Base-by-base conservation (phyloP, 2,329 filamentous ascomycete species). In the Lasiodiplodia citricola region DNA sequence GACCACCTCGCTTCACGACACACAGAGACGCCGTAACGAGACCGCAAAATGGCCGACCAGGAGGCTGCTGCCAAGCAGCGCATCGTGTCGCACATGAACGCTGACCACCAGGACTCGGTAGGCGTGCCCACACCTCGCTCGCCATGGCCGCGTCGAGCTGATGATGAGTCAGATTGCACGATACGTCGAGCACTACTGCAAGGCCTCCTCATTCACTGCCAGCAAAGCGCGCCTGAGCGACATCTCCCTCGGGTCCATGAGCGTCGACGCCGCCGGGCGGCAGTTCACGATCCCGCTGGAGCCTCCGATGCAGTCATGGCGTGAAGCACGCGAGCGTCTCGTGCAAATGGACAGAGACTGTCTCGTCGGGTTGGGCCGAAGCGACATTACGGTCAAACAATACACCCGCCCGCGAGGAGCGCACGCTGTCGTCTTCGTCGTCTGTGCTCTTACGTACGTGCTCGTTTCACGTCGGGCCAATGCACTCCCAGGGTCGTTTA, bases 81-180 rank as follows among this genome's bases (percentile, higher is more conserved):
- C 69, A 90, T 93, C 78, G 87, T 95, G 76, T 84, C 84, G 41
- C 94, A 97, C 83, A 96, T 97, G 92, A 97, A 97, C 82, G 83
- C 84, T 54, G 91, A 95, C 79, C 95, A 97, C 81, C 83, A 86
- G 64, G 86, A 88, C 73, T 92, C 93, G 69, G 88, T 84, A 77
- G 25, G 76, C 44, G 35, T 41, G 18, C 41, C 44, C 37, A 14
- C 60, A 16, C 4, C 31, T 50, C 52, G 38, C 60, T 25, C 23
- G 51, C 68, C 64, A 10, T 31, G 56, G 21, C 65, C 37, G 31
- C 21, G 55, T 57, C 67, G 25, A 37, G 67, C 56, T 73, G 68
- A 67, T 66, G 63, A 35, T 35, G 31, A 35, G 69, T 47, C 52
- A 66, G 83, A 75, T 97, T 62, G 83, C 87, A 68, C 86, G 91